These are phyloP conservation scores for Lentinus brumalis DNA, from an alignment of 768 basidiomycete genomes.

Conservation along the genomic window DNA sequence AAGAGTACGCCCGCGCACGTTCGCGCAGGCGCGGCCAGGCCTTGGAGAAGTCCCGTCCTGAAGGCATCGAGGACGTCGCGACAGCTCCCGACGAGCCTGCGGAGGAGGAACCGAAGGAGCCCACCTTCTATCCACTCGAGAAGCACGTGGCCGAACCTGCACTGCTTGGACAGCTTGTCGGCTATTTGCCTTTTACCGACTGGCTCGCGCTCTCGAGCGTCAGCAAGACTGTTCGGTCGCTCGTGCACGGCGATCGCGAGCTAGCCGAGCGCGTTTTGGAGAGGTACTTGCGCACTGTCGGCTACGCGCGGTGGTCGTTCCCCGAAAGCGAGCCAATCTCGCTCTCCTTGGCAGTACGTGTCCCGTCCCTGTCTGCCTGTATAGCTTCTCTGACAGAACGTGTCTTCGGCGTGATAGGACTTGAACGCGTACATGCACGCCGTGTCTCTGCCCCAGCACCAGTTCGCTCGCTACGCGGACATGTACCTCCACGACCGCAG, in stretches of 20 bases:
- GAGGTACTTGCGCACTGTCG: slow-evolving; percentile 68
- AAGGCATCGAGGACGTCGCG: slow-evolving; percentile 33
- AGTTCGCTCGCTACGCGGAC: slow-evolving; percentile 63
- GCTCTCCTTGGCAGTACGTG: slow-evolving; percentile 61
- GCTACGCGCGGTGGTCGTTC: slow-evolving; percentile 67
- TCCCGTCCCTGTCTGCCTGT: background rate
- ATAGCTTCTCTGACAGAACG: background rate
- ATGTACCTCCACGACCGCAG: slow-evolving; percentile 56
- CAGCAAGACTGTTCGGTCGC: slow-evolving; percentile 53
- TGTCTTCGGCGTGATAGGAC: slow-evolving; percentile 50
- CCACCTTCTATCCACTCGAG: slow-evolving; percentile 51
- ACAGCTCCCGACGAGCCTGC: slow-evolving; percentile 24
- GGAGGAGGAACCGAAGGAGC: slow-evolving; percentile 18
- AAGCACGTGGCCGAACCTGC: slow-evolving; percentile 54
- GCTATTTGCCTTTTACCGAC: slow-evolving; percentile 68
- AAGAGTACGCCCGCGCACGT: slow-evolving; percentile 44
- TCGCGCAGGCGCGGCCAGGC: slow-evolving; percentile 42
- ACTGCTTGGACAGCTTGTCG: slow-evolving; percentile 57
- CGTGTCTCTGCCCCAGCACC: slow-evolving; percentile 73
- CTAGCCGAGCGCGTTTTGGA: slow-evolving; percentile 69
- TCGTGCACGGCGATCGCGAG: slow-evolving; percentile 49
- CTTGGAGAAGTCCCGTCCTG: slow-evolving; percentile 42
- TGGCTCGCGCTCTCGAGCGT: slow-evolving; percentile 62
- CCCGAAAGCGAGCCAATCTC: slow-evolving; percentile 54
- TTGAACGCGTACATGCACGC: slow-evolving; percentile 80